Percentiles rank a stretch among this genome's conserved stretches.
phyloP scores from a whole-genome alignment of 2,329 filamentous ascomycete species.

The Coleophoma eucalyptorum region DNA sequence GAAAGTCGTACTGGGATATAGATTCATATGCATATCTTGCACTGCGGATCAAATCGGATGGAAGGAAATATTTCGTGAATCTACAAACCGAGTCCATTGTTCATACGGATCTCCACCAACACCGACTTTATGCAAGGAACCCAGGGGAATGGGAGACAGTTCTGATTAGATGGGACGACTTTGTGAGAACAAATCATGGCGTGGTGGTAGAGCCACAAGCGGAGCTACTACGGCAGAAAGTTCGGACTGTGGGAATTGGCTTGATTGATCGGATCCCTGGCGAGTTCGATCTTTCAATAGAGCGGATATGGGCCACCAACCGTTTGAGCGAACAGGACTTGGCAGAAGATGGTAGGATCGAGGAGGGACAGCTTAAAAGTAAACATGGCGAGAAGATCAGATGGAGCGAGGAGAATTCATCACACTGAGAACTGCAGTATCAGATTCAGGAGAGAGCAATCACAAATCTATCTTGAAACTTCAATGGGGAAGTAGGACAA shows the following conservation, averaged over 20 bases:
- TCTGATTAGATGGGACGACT: slow-evolving; percentile 85
- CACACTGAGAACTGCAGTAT: no score
- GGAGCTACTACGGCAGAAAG: slow-evolving; percentile 81
- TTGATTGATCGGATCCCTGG: slow-evolving; percentile 86
- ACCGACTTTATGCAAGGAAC: slow-evolving; percentile 74
- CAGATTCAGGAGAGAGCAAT: no score
- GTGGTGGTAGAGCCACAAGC: slow-evolving; percentile 90
- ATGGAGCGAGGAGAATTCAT: slow-evolving; percentile 28
- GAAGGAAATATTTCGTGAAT: slow-evolving; percentile 90
- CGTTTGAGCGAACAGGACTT: slow-evolving; percentile 13
- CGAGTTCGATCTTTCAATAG: slow-evolving; percentile 81
- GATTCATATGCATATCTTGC: slow-evolving; percentile 87
- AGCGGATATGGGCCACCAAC: slow-evolving; percentile 90
- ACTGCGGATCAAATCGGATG: slow-evolving; percentile 84
- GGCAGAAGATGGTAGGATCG: slow-evolving; percentile 8
- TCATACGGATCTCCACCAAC: slow-evolving; percentile 93
- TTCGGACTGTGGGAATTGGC: slow-evolving; percentile 81
- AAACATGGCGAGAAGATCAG: slow-evolving; percentile 38
- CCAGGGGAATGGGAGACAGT: slow-evolving; percentile 93
- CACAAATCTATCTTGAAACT: no score
- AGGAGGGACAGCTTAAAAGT: slow-evolving; percentile 32
- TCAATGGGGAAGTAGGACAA: no score
- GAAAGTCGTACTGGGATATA: slow-evolving; percentile 81
- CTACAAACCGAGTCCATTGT: slow-evolving; percentile 92
- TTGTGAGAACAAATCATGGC: slow-evolving; percentile 92